Percentiles rank a stretch among this genome's conserved stretches.
Evolutionary conservation across 192 early-diverging fungal species (phyloP).

Genomic region (Coemansia sp.): DNA sequence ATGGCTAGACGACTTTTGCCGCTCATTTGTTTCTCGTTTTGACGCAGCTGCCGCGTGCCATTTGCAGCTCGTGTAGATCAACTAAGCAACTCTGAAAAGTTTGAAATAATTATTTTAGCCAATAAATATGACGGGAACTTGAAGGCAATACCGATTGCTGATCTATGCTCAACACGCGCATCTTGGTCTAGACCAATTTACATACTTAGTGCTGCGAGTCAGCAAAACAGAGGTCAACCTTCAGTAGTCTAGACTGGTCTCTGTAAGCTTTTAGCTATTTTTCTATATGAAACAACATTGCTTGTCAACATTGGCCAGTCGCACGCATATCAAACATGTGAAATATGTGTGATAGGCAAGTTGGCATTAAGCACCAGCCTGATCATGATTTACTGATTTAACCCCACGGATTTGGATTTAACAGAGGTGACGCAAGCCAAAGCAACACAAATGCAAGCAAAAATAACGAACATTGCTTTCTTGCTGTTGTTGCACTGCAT

Average conservation of each 20-base stretch:
- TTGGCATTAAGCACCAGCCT: not conserved
- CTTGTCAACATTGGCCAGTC: not conserved
- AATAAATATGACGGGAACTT: not conserved
- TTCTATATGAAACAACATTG: not conserved
- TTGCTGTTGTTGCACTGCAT: constrained; percentile 7
- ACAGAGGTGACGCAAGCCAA: not conserved
- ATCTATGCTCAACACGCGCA: not conserved
- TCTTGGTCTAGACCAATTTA: not conserved
- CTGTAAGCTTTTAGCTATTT: not conserved
- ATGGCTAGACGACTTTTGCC: not conserved
- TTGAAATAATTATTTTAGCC: not conserved
- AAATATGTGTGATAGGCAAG: not conserved
- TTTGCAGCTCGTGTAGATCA: not conserved
- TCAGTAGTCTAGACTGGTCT: not conserved
- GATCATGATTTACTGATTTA: constrained; percentile 1
- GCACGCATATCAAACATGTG: not conserved
- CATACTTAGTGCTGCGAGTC: not conserved
- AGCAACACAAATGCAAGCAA: not conserved
- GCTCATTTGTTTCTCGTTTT: constrained; percentile 1
- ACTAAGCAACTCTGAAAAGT: not conserved
- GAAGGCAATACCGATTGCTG: not conserved
- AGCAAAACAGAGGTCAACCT: not conserved
- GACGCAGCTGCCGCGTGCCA: not conserved
- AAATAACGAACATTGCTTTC: not conserved
- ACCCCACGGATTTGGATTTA: not conserved